Conservation (phyloP, 2,329 filamentous ascomycete species). For the Colletotrichum camelliae region DNA sequence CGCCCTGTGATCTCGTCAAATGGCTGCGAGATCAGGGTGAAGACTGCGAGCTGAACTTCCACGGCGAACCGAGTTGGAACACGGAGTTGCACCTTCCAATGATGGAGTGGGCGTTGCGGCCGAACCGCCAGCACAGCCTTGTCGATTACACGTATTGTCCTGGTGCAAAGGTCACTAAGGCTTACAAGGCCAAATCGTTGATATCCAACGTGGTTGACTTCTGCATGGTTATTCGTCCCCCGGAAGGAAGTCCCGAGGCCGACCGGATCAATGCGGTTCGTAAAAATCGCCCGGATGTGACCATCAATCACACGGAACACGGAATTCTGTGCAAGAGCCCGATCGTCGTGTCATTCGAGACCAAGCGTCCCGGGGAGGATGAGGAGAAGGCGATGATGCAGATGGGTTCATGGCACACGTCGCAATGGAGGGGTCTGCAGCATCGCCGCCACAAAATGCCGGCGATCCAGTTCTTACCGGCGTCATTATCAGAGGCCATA, state of each 20-base stretch:
- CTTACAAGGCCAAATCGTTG: background rate
- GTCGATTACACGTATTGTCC: background rate
- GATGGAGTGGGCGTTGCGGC: background rate
- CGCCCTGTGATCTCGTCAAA: background rate
- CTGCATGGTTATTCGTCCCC: background rate
- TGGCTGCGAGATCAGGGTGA: background rate
- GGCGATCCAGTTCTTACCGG: background rate
- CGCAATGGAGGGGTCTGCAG: slow-evolving; percentile 22
- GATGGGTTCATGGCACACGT: slow-evolving; percentile 25
- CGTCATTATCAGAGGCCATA: background rate
- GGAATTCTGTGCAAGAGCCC: slow-evolving; percentile 10
- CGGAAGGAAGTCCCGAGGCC: background rate
- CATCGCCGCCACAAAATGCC: background rate
- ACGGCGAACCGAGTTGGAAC: background rate
- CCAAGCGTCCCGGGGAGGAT: slow-evolving; percentile 20
- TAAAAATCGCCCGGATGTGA: background rate
- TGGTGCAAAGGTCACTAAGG: background rate
- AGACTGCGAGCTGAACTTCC: background rate
- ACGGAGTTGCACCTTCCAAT: background rate
- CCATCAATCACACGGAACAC: background rate
- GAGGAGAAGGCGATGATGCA: slow-evolving; percentile 19
- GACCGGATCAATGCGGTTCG: background rate
- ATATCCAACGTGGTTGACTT: background rate
- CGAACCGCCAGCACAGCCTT: background rate
- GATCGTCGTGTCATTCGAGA: slow-evolving; percentile 25